Evolutionary conservation across 2,329 filamentous ascomycete species (phyloP).

Genomic region (Alternaria conjuncta): DNA sequence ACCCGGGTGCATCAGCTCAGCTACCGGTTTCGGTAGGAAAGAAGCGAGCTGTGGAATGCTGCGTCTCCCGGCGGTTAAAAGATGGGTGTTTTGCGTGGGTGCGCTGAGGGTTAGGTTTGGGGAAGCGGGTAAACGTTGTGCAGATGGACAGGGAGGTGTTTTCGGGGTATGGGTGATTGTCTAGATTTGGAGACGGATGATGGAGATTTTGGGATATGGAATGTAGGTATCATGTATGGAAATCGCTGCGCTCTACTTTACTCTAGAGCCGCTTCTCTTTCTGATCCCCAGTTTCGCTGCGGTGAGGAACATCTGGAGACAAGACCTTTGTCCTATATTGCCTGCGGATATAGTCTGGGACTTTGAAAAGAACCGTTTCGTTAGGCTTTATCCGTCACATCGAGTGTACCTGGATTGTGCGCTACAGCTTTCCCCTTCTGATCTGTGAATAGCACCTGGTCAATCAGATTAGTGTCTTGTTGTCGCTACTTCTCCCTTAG

Average conservation of each 20-base stretch:
- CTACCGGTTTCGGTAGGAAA: slow-evolving; percentile 9
- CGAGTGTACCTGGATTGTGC: slow-evolving; percentile 49
- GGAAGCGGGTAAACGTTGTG: neutral
- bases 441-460: slow-evolving; percentile 49
- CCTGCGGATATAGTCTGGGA: neutral
- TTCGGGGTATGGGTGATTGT: neutral
- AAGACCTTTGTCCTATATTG: neutral
- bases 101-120: neutral
- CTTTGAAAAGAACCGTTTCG: neutral
- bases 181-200: neutral
- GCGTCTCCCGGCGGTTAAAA: slow-evolving; percentile 18
- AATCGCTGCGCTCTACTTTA: neutral
- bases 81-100: neutral
- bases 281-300: neutral
- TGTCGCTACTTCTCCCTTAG: neutral
- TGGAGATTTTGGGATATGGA: neutral
- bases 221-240: neutral
- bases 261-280: neutral
- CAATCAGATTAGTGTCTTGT: neutral
- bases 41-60: slow-evolving; percentile 3
- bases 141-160: neutral
- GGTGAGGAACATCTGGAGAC: neutral
- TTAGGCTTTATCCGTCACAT: slow-evolving; percentile 14
- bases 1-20: neutral
- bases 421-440: slow-evolving; percentile 51